Base-by-base conservation (phyloP, 2,329 filamentous ascomycete species). In the Dothistroma septosporum region DNA sequence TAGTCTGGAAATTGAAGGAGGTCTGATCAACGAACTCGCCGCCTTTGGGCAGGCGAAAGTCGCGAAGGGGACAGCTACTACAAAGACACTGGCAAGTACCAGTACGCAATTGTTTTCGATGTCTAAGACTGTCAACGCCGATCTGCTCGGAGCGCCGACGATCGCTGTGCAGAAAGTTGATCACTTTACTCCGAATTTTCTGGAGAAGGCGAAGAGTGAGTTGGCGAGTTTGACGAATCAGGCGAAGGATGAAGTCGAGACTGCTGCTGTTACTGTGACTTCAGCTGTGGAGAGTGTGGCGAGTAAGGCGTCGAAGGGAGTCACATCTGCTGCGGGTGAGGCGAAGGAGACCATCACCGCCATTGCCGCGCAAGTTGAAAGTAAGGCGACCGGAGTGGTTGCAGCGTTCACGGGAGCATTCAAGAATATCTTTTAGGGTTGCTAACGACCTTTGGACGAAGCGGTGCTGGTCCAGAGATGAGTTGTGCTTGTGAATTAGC, bases 51-150 rank as follows among this genome's bases (percentile, higher is more conserved):
- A n/a, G n/a, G 41, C 41, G 8, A 44, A 44, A 19, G 8, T 44
- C n/a, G n/a, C n/a, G 6, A n/a, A n/a, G 16, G n/a, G 14, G 7
- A 19, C 4, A 19, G 41, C 41, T n/a, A 44, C 41, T n/a, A 44
- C 41, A 16, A n/a, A n/a, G n/a, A 44, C 52, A 11, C 16, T 9
- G 68, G 63, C 4, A 61, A 65, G 9, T 68, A 53, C 52, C 28
- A 37, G 52, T 19, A 41, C 19, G 52, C 4, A 28, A 12, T 11
- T 24, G 21, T 66, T 66, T 59, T 72, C 70, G 54, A 72, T 68
- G 10, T 70, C 69, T 55, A 69, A 69, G 12, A 72, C 64, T 71
- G 21, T 66, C 65, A 69, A 70, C 72, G 11, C 67, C 5, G 14
- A 4, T n/a, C 14, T 44, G 14, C 41, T 44, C 3, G 41, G 11